These are phyloP conservation scores for Leccinum colubrinum DNA, from an alignment of 1,284 basidiomycete species.

Conservation along the genomic window DNA sequence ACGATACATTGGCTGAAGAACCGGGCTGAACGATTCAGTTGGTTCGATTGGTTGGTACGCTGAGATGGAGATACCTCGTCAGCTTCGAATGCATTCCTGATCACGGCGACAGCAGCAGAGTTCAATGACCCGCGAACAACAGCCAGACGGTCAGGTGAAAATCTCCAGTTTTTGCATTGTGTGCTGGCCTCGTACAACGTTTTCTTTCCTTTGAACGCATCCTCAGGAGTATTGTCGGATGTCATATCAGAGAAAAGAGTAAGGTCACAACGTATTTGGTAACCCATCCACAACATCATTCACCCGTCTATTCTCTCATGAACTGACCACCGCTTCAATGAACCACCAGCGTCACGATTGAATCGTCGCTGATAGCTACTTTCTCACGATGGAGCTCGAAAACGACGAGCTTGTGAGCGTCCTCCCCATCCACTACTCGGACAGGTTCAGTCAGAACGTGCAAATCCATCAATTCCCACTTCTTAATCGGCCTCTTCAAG, in stretches of 20 bases:
- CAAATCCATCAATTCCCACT: slow-evolving; percentile 80
- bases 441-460: slow-evolving; percentile 56
- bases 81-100: slow-evolving; percentile 73
- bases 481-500: slow-evolving; percentile 66
- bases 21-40: slow-evolving; percentile 21
- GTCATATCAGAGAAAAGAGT: background rate
- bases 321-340: background rate
- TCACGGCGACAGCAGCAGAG: slow-evolving; percentile 68
- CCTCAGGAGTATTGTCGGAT: background rate
- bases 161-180: slow-evolving; percentile 88
- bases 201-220: slow-evolving; percentile 11
- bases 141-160: slow-evolving; percentile 64
- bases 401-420: slow-evolving; percentile 58
- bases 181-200: slow-evolving; percentile 80
- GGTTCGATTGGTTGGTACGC: slow-evolving; percentile 6
- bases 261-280: background rate
- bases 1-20: slow-evolving; percentile 22
- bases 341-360: too few species aligned
- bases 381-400: slow-evolving; percentile 26
- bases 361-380: background rate
- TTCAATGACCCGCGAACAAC: slow-evolving; percentile 67
- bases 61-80: slow-evolving; percentile 62
- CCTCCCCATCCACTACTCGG: slow-evolving; percentile 70
- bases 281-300: background rate
- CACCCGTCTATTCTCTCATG: background rate